Conservation (phyloP, 2,329 filamentous ascomycete species). For the Colletotrichum spaethianum region DNA sequence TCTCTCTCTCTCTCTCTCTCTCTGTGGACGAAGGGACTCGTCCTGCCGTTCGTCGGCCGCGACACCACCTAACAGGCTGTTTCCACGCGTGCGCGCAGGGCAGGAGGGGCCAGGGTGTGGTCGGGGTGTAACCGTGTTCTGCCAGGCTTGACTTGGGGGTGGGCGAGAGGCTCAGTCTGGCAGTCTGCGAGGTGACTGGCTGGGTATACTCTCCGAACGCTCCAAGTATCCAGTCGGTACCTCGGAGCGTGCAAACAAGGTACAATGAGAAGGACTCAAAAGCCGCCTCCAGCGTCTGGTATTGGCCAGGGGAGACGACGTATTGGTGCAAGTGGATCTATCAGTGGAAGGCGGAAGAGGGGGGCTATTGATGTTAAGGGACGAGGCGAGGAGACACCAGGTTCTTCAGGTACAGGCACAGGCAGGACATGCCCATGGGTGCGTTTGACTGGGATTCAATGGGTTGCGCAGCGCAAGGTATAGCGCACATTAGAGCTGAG, state of each 20-base stretch:
- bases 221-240: slow-evolving; percentile 15
- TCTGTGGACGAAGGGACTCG: slow-evolving; percentile 26
- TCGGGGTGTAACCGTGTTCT: slow-evolving; percentile 11
- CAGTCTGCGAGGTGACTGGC: not conserved
- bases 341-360: slow-evolving; percentile 25
- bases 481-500: not conserved
- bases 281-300: slow-evolving; percentile 1
- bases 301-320: slow-evolving; percentile 36
- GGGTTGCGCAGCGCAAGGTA: not conserved
- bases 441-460: slow-evolving; percentile 20
- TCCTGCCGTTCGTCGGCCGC: slow-evolving; percentile 21
- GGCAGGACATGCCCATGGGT: slow-evolving; percentile 12
- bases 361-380: slow-evolving; percentile 13
- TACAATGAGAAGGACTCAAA: not conserved
- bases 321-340: slow-evolving; percentile 38
- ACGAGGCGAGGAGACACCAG: slow-evolving; percentile 2
- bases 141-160: not conserved
- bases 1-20: slow-evolving; percentile 5
- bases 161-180: not conserved
- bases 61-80: slow-evolving; percentile 36
- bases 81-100: slow-evolving; percentile 39
- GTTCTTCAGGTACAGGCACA: not conserved
- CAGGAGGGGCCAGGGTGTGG: slow-evolving; percentile 35
- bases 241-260: slow-evolving; percentile 16
- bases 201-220: not conserved